Evolutionary conservation across 2,329 filamentous ascomycete genomes (phyloP).

Genomic region (Paecilomyces niveus): DNA sequence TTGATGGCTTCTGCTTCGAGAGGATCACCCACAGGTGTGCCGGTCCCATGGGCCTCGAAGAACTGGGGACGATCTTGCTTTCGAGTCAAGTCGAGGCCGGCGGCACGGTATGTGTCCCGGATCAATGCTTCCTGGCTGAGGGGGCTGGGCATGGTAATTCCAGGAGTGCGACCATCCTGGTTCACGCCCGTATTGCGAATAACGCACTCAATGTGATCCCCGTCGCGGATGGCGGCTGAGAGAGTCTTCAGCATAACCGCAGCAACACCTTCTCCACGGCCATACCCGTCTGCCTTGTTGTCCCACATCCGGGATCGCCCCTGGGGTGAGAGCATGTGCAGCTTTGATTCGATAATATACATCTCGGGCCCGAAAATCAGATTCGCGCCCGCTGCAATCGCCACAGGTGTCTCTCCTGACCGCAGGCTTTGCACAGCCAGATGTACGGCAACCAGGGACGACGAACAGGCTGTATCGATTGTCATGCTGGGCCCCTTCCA

Average conservation of each 20-base stretch:
- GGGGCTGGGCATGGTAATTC: constrained; percentile 28
- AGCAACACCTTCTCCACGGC: constrained; percentile 47
- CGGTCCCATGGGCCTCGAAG: constrained; percentile 43
- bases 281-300: constrained; percentile 42
- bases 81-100: constrained; percentile 26
- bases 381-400: constrained; percentile 17
- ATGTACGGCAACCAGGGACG: constrained; percentile 31
- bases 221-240: constrained; percentile 39
- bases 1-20: constrained; percentile 19
- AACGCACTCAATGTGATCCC: constrained; percentile 38
- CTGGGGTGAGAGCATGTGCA: constrained; percentile 44
- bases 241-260: constrained; percentile 47
- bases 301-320: constrained; percentile 47
- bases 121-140: constrained; percentile 36
- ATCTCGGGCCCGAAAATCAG: constrained; percentile 22
- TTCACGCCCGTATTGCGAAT: constrained; percentile 29
- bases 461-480: constrained; percentile 43
- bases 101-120: constrained; percentile 27
- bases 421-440: constrained; percentile 24
- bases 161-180: constrained; percentile 28
- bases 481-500: constrained; percentile 36
- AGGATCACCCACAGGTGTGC: constrained; percentile 27
- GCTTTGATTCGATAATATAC: constrained; percentile 24
- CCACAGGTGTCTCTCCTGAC: constrained; percentile 18
- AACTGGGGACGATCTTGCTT: constrained; percentile 29